phyloP scores from a whole-genome alignment of 768 basidiomycete genomes.

The Psilocybe cyanescens region DNA sequence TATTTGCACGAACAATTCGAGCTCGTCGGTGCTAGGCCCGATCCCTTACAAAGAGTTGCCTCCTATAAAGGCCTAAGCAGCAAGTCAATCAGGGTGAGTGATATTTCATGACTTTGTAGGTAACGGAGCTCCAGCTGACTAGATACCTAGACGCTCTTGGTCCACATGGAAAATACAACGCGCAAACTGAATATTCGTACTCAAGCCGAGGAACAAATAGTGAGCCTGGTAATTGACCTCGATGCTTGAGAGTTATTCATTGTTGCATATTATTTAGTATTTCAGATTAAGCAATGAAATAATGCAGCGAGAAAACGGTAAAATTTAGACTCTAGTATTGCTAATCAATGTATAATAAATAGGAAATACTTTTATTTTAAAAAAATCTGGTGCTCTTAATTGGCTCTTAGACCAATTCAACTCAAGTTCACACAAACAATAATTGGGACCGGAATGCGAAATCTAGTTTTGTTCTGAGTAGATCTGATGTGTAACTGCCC shows the following conservation, averaged over 20 bases:
- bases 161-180: slow-evolving; percentile 67
- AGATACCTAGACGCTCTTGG: slow-evolving; percentile 58
- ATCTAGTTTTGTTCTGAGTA: too few species aligned
- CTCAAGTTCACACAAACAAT: too few species aligned
- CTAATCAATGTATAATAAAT: too few species aligned
- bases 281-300: neutral
- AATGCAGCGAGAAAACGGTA: neutral
- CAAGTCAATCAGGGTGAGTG: slow-evolving; percentile 62
- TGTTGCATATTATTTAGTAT: neutral
- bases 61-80: slow-evolving; percentile 60
- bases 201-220: slow-evolving; percentile 58
- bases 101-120: neutral
- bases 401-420: too few species aligned
- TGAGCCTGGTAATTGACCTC: slow-evolving; percentile 22
- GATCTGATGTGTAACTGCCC: too few species aligned
- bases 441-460: too few species aligned
- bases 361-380: too few species aligned
- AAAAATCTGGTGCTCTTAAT: too few species aligned
- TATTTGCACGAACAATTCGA: slow-evolving; percentile 67
- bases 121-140: neutral
- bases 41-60: slow-evolving; percentile 51
- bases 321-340: neutral
- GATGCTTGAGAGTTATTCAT: neutral
- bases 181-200: slow-evolving; percentile 54
- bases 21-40: slow-evolving; percentile 50